phyloP scores from a whole-genome alignment of 2,329 filamentous ascomycete genomes.

The Nemania sp. region DNA sequence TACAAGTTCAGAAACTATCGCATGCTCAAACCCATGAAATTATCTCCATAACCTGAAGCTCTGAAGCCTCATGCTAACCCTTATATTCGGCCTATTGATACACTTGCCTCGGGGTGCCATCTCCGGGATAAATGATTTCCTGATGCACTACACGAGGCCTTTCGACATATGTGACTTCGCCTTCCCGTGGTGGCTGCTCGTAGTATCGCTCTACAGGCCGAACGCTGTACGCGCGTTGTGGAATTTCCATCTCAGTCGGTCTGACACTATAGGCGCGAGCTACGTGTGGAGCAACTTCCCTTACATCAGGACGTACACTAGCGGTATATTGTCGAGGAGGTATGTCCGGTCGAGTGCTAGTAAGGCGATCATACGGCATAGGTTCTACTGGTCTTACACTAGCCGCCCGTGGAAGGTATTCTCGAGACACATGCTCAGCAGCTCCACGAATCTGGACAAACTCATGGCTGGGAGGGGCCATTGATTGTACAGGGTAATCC shows the following conservation, averaged over 20 bases:
- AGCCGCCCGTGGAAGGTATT: conserved; percentile 66
- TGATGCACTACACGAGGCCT: conserved; percentile 56
- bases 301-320: conserved; percentile 55
- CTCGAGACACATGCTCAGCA: conserved; percentile 62
- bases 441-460: conserved; percentile 62
- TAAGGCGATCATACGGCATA: conserved; percentile 58
- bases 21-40: conserved; percentile 18
- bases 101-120: conserved; percentile 52
- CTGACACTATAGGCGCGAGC: conserved; percentile 52
- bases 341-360: conserved; percentile 57
- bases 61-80: conserved; percentile 21
- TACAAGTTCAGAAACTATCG: conserved; percentile 17
- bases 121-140: conserved; percentile 59
- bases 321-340: conserved; percentile 63
- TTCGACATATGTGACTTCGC: conserved; percentile 61
- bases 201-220: conserved; percentile 59
- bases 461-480: conserved; percentile 57
- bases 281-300: conserved; percentile 48
- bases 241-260: conserved; percentile 50
- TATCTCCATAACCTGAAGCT: not conserved
- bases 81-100: conserved; percentile 44
- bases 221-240: conserved; percentile 57
- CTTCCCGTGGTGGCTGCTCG: conserved; percentile 53
- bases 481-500: conserved; percentile 67
- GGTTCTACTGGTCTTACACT: conserved; percentile 68